Percentiles rank a stretch among this genome's conserved stretches.
phyloP scores from a whole-genome alignment of 2,329 filamentous ascomycete genomes.

The Cladosporium oxysporum region DNA sequence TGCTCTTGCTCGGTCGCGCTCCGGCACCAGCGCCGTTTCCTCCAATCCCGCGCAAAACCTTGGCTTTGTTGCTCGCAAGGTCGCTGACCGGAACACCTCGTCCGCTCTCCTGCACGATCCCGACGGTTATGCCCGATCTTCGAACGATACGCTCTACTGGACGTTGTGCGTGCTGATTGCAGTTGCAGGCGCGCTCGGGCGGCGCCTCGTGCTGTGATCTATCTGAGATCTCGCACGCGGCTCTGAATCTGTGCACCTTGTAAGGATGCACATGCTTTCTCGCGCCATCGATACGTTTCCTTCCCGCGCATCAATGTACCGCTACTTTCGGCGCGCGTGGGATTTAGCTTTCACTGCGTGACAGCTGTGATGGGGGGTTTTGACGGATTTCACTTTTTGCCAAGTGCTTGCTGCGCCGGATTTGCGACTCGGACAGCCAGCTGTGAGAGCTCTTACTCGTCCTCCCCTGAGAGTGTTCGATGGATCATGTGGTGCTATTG shows the following conservation, averaged over 20 bases:
- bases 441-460: neutral
- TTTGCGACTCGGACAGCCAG: neutral
- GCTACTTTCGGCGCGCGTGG: neutral
- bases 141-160: slow-evolving; percentile 1
- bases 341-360: neutral
- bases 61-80: neutral
- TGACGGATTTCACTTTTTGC: neutral
- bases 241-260: neutral
- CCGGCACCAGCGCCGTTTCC: neutral
- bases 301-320: neutral
- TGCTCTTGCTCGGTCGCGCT: neutral
- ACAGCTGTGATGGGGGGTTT: neutral
- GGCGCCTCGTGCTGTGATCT: neutral
- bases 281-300: neutral
- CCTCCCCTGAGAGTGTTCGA: neutral
- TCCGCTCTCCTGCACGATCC: neutral
- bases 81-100: neutral
- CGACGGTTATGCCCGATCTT: neutral
- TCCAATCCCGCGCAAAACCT: neutral
- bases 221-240: neutral
- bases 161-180: neutral
- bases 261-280: neutral
- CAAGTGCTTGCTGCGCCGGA: neutral
- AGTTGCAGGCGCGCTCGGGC: neutral
- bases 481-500: neutral